A percentile compares a stretch with the other conserved stretches of the same genome.
Evolutionary conservation across 179 eudicot species (phyloP).

Genomic region (Silene noctiflora): DNA sequence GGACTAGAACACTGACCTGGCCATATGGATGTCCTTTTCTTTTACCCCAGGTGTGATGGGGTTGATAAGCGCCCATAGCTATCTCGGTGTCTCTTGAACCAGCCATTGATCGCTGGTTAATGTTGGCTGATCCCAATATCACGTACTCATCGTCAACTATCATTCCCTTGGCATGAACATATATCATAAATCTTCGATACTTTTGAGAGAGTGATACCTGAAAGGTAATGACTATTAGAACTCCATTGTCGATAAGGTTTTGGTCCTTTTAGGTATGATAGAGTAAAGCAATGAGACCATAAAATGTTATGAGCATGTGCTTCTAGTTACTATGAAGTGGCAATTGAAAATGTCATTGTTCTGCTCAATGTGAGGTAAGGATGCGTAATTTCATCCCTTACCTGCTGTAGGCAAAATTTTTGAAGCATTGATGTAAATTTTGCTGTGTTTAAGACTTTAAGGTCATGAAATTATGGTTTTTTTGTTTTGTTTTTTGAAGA

Average conservation of each 20-base stretch:
- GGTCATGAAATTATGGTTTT: too few relatives aligned
- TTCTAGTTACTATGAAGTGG: too few relatives aligned
- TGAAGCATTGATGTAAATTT: too few relatives aligned
- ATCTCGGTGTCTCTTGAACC: slow-evolving; percentile 78
- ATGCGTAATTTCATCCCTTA: too few relatives aligned
- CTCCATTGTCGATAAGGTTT: neutral
- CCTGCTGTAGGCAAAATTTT: too few relatives aligned
- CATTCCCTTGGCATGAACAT: slow-evolving; percentile 83
- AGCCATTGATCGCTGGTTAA: slow-evolving; percentile 72
- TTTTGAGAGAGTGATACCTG: slow-evolving; percentile 49
- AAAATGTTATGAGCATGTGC: too few relatives aligned
- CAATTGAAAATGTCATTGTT: too few relatives aligned
- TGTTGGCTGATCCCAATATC: slow-evolving; percentile 64
- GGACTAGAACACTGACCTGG: slow-evolving; percentile 41
- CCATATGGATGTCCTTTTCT: slow-evolving; percentile 55
- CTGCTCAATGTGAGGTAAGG: too few relatives aligned
- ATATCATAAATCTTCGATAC: slow-evolving; percentile 59
- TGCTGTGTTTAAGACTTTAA: too few relatives aligned
- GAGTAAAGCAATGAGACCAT: too few relatives aligned
- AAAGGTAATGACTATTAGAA: neutral
- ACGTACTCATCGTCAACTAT: slow-evolving; percentile 72
- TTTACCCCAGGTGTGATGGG: slow-evolving; percentile 51
- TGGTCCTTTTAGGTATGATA: too few relatives aligned
- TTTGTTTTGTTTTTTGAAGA: too few relatives aligned
- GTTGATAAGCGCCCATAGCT: slow-evolving; percentile 75